Evolutionary conservation across 2,329 filamentous ascomycete genomes (phyloP).

Genomic region (Xenosphaeropsis pyriputrescens): DNA sequence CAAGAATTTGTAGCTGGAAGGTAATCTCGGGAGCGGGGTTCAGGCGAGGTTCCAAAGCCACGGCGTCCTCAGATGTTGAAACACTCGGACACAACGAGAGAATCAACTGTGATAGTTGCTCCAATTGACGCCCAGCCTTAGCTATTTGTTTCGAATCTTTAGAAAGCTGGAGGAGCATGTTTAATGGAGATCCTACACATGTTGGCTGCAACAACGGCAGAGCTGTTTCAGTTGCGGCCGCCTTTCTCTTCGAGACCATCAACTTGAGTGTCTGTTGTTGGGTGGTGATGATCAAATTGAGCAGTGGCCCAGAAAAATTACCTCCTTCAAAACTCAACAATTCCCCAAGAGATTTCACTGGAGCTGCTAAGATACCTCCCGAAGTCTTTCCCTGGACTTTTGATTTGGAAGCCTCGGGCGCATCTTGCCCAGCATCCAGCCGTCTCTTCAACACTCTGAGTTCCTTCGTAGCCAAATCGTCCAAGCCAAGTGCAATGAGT

Average conservation of each 20-base stretch:
- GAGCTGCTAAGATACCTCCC: slow-evolving; percentile 21
- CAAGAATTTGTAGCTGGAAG: slow-evolving; percentile 49
- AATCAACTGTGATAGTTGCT: slow-evolving; percentile 48
- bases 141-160: slow-evolving; percentile 17
- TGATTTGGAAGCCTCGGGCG: slow-evolving; percentile 5
- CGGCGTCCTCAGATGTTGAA: slow-evolving; percentile 44
- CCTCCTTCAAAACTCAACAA: slow-evolving; percentile 45
- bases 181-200: slow-evolving; percentile 39
- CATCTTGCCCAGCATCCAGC: slow-evolving; percentile 27
- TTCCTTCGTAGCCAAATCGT: slow-evolving; percentile 56
- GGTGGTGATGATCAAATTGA: slow-evolving; percentile 42
- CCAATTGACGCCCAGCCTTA: slow-evolving; percentile 51
- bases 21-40: slow-evolving; percentile 40
- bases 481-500: slow-evolving; percentile 46
- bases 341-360: slow-evolving; percentile 30
- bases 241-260: slow-evolving; percentile 43
- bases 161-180: slow-evolving; percentile 32
- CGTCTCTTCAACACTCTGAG: slow-evolving; percentile 49
- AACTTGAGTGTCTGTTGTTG: slow-evolving; percentile 53
- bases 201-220: slow-evolving; percentile 38
- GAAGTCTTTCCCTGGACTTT: slow-evolving; percentile 15
- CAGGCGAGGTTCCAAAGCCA: slow-evolving; percentile 35
- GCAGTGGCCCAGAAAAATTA: slow-evolving; percentile 25
- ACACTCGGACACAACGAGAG: slow-evolving; percentile 53
- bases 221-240: slow-evolving; percentile 40